Evolutionary conservation across 805 yeast species (phyloP).

Genomic region (Myxozyma nipponensis): DNA sequence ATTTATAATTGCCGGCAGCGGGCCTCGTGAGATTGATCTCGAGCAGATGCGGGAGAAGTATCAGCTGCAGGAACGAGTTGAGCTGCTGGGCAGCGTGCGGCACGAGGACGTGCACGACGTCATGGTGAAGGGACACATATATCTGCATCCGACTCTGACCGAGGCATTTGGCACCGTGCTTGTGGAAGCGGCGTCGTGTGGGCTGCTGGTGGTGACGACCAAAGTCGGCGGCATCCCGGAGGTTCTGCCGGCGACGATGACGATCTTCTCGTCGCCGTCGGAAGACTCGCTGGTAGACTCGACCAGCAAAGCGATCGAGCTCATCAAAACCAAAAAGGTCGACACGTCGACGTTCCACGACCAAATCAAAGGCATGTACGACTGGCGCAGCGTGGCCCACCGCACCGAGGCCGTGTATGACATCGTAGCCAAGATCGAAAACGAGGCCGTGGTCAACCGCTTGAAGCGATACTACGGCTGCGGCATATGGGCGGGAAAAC

Average conservation of each 20-base stretch:
- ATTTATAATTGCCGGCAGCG: conserved; percentile 92
- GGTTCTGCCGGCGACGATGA: conserved; percentile 89
- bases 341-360: conserved; percentile 76
- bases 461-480: conserved; percentile 62
- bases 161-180: conserved; percentile 98
- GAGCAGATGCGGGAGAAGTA: conserved; percentile 92
- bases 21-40: conserved; percentile 88
- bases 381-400: conserved; percentile 84
- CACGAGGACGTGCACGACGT: conserved; percentile 93
- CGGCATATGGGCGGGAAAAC: conserved; percentile 73
- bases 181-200: conserved; percentile 97
- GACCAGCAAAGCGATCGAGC: conserved; percentile 62
- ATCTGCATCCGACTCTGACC: conserved; percentile 86
- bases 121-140: conserved; percentile 90
- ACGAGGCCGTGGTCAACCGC: conserved; percentile 55
- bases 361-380: conserved; percentile 76
- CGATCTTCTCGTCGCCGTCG: conserved; percentile 83
- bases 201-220: conserved; percentile 87
- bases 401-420: conserved; percentile 82
- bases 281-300: conserved; percentile 76
- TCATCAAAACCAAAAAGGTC: conserved; percentile 53
- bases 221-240: conserved; percentile 98
- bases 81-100: conserved; percentile 76
- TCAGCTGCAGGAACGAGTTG: conserved; percentile 82
- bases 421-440: conserved; percentile 37